A percentile compares a stretch with the other conserved stretches of the same genome.
phyloP scores from a whole-genome alignment of 148 eudicot species.

The Pouteria glomerata region DNA sequence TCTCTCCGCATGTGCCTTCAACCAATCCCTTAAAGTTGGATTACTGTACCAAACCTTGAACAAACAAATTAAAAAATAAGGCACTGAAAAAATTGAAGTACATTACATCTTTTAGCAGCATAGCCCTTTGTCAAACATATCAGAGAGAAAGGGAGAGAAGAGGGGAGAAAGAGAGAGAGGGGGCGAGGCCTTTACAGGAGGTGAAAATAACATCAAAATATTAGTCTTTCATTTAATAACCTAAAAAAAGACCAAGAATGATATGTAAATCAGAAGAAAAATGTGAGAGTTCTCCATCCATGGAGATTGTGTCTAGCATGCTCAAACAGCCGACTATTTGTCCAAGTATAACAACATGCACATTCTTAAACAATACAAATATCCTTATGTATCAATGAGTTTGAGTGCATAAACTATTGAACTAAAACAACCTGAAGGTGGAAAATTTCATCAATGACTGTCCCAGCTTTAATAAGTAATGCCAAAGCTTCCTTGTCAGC shows the following conservation, averaged over 20 bases:
- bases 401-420: neutral
- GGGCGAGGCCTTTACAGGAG: neutral
- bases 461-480: constrained; percentile 65
- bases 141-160: neutral
- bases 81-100: neutral
- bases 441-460: constrained; percentile 72
- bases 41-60: constrained; percentile 81
- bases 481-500: constrained; percentile 70
- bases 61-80: neutral
- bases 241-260: neutral
- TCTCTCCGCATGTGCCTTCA: constrained; percentile 55
- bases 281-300: neutral
- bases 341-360: neutral
- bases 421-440: constrained; percentile 55
- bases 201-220: neutral
- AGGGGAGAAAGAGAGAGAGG: no score
- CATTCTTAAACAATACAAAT: neutral
- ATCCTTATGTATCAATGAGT: neutral
- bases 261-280: neutral
- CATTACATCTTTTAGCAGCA: constrained; percentile 6
- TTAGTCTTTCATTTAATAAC: neutral
- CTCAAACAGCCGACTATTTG: neutral
- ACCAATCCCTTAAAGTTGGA: constrained; percentile 75
- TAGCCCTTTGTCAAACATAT: constrained; percentile 1
- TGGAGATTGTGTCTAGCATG: neutral